These are phyloP conservation scores for Viridothelium virens DNA, from an alignment of 495 filamentous ascomycete species.

Conservation along the genomic window DNA sequence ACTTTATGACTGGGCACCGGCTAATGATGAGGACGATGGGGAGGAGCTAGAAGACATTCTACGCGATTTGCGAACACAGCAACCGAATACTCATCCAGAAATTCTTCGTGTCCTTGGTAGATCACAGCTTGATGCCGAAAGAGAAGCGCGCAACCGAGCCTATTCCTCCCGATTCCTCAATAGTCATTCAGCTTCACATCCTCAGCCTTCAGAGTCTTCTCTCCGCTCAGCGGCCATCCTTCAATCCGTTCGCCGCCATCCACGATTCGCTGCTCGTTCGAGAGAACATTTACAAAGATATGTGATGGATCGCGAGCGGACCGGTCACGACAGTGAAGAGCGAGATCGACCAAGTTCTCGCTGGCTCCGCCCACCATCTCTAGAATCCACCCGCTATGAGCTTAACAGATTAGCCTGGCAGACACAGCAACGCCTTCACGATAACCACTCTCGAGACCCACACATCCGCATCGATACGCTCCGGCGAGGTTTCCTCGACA, in stretches of 20 bases:
- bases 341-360: slow-evolving; percentile 18
- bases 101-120: slow-evolving; percentile 30
- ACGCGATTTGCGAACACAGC: slow-evolving; percentile 32
- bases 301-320: slow-evolving; percentile 27
- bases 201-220: slow-evolving; percentile 12
- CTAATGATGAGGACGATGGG: slow-evolving; percentile 46
- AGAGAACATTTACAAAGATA: slow-evolving; percentile 23
- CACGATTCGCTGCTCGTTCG: slow-evolving; percentile 41
- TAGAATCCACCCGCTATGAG: slow-evolving; percentile 16
- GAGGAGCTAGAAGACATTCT: slow-evolving; percentile 36
- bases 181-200: slow-evolving; percentile 10
- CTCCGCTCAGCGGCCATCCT: slow-evolving; percentile 38
- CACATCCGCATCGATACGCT: slow-evolving; percentile 44
- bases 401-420: slow-evolving; percentile 22
- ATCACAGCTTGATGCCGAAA: slow-evolving; percentile 31
- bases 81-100: slow-evolving; percentile 35
- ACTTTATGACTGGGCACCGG: slow-evolving; percentile 55
- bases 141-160: slow-evolving; percentile 22
- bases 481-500: slow-evolving; percentile 40
- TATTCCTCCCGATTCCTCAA: slow-evolving; percentile 21
- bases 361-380: neutral
- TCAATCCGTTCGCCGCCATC: slow-evolving; percentile 45
- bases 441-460: slow-evolving; percentile 32
- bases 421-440: slow-evolving; percentile 21
- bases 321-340: slow-evolving; percentile 14